A percentile compares a stretch with the other conserved stretches of the same genome.
Conservation (phyloP, 108 stramenopile genomes). For the Pseudonitzschia multistriata region DNA sequence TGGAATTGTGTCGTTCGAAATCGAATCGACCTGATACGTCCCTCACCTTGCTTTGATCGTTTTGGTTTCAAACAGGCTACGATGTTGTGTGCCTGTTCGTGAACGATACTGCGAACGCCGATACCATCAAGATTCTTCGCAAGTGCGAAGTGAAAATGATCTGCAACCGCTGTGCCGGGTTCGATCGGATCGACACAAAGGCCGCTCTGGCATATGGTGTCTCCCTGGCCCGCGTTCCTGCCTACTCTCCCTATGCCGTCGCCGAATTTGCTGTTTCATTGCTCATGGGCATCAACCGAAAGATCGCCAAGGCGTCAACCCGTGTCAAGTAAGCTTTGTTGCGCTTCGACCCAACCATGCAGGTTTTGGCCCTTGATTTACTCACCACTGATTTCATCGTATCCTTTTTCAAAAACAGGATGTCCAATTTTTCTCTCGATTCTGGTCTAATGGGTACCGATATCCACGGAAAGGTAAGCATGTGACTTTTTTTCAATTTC, state of each 20-base stretch:
- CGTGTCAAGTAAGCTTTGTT: constrained; percentile 39
- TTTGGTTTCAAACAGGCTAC: constrained; percentile 44
- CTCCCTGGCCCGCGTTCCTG: constrained; percentile 72
- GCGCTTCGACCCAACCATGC: not conserved
- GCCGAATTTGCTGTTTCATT: constrained; percentile 79
- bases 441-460: constrained; percentile 73
- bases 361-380: not conserved
- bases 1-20: constrained; percentile 18
- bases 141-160: constrained; percentile 67
- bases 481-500: not conserved
- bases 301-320: constrained; percentile 50
- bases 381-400: not conserved
- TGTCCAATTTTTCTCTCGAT: constrained; percentile 79
- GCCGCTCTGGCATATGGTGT: constrained; percentile 65
- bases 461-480: constrained; percentile 60
- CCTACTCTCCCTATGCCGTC: constrained; percentile 81
- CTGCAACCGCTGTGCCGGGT: constrained; percentile 67
- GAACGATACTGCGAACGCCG: constrained; percentile 69
- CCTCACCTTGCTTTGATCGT: not conserved
- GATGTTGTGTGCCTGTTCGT: constrained; percentile 77
- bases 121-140: constrained; percentile 43
- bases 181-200: constrained; percentile 70
- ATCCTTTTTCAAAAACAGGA: constrained; percentile 12
- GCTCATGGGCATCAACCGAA: constrained; percentile 74
- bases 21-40: not conserved